A percentile compares a stretch with the other conserved stretches of the same genome.
These are phyloP conservation scores for Vanrija sp. DNA, from an alignment of 1,284 basidiomycete genomes.

Conservation along the genomic window DNA sequence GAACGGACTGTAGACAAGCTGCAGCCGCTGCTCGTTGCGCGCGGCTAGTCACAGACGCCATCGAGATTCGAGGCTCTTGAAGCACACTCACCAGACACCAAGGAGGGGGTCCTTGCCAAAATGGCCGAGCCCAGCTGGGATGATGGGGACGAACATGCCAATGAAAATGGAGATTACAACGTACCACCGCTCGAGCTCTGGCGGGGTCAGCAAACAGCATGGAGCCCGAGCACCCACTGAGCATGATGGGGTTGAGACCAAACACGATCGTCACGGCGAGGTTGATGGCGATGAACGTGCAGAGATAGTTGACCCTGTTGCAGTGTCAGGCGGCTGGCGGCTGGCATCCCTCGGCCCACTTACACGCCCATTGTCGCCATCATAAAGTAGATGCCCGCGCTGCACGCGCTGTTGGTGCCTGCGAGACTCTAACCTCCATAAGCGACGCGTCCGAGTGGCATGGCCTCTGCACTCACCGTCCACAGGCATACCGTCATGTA, in stretches of 20 bases:
- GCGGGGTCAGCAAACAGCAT: neutral
- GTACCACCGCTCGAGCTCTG: conserved; percentile 14
- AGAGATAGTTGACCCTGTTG: conserved; percentile 34
- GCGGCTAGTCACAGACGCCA: too few species aligned
- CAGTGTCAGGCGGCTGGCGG: neutral
- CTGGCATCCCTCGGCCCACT: conserved; percentile 6
- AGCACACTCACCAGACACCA: conserved; percentile 11
- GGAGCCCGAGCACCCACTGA: conserved; percentile 13
- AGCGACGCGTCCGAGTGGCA: neutral
- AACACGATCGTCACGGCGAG: conserved; percentile 34
- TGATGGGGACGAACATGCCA: conserved; percentile 19
- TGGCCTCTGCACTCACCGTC: conserved; percentile 1
- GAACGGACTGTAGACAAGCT: too few species aligned
- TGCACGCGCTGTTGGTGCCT: conserved; percentile 12
- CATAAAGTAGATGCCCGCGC: conserved; percentile 31
- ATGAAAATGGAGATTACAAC: conserved; percentile 16
- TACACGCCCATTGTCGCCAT: conserved; percentile 27
- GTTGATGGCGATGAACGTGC: conserved; percentile 38
- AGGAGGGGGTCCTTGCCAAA: conserved; percentile 20
- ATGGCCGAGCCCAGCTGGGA: conserved; percentile 21
- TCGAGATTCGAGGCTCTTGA: neutral
- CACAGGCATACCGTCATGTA: conserved; percentile 24
- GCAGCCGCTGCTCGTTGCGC: too few species aligned
- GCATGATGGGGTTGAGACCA: conserved; percentile 28
- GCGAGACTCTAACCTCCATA: too few species aligned